A percentile compares a stretch with the other conserved stretches of the same genome.
phyloP scores from a whole-genome alignment of 2,329 filamentous ascomycete genomes.

The Teratosphaeria gauchensis region DNA sequence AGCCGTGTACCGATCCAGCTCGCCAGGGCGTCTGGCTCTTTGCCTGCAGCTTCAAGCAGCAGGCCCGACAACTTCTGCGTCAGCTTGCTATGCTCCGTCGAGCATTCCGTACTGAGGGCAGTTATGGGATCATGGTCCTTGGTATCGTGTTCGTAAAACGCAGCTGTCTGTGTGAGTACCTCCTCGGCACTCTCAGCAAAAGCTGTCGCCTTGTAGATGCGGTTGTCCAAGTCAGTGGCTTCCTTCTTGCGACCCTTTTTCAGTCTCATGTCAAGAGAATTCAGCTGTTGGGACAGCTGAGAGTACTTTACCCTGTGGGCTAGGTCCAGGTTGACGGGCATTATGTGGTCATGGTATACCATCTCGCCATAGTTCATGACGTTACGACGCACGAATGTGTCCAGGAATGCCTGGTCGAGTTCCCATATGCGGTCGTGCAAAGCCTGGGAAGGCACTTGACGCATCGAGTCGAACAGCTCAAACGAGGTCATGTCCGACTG shows the following conservation, averaged over 20 bases:
- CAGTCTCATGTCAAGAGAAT: slow-evolving; percentile 41
- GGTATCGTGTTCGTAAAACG: slow-evolving; percentile 16
- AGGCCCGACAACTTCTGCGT: not conserved
- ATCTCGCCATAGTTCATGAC: slow-evolving; percentile 33
- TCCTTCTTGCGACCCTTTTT: slow-evolving; percentile 28
- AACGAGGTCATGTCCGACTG: slow-evolving; percentile 38
- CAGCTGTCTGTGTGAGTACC: slow-evolving; percentile 41
- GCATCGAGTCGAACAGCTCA: slow-evolving; percentile 48
- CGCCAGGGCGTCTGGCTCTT: slow-evolving; percentile 6
- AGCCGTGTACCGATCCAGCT: slow-evolving; percentile 12
- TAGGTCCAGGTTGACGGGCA: slow-evolving; percentile 35
- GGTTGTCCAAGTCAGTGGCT: slow-evolving; percentile 27
- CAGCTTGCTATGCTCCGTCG: not conserved
- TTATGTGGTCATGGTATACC: slow-evolving; percentile 33
- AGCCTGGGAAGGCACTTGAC: slow-evolving; percentile 38
- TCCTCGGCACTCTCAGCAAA: slow-evolving; percentile 41
- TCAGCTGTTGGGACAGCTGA: slow-evolving; percentile 46
- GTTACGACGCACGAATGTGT: slow-evolving; percentile 42
- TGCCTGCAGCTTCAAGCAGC: not conserved
- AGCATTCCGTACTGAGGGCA: not conserved
- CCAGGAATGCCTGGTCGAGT: slow-evolving; percentile 46
- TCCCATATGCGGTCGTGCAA: slow-evolving; percentile 45
- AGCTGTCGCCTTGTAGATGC: slow-evolving; percentile 39
- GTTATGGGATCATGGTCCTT: not conserved
- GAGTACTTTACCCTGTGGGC: slow-evolving; percentile 45